Base-by-base conservation (phyloP, 2,329 filamentous ascomycete species). In the Elsinoe fawcettii region DNA sequence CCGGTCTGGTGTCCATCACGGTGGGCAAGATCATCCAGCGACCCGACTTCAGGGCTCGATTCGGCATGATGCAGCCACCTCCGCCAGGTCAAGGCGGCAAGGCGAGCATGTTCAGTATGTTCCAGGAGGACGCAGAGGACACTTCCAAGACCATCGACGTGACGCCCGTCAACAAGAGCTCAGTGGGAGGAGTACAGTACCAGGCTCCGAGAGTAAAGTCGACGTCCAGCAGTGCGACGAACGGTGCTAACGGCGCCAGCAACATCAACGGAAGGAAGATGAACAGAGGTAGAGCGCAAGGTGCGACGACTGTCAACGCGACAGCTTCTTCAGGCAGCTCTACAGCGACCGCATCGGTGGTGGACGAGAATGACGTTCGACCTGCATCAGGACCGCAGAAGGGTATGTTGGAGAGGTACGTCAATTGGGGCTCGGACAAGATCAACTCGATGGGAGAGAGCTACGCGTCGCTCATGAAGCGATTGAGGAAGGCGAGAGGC, bases 11-110 rank as follows among this genome's bases (percentile, higher is more conserved):
- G n/a, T 72, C 73, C 30, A 66, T 72, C 43, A 12, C 66, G 1
- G 74, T 76, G 32, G 70, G 66, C 8, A 63, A 64, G n/a, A 18
- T 73, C 2, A 66, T 79, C 25, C 71, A 70, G 44, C 66, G 63
- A 27, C 62, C 67, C 23, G 56, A 59, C 2, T 65, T 78, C 55
- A 66, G 76, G 22, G 63, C 66, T 6, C 56, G 65, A 41, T 65
- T 77, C 34, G 62, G 69, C 30, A 66, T 79, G 39, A 54, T 71
- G 2, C 58, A 18, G 27, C 46, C 22, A 14, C 39, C 27, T 36
- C 9, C 41, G 11, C 11, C 58, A 25, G 39, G 49, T 32, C 56
- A 47, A 16, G 49, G 49, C 18, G 23, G 44, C 32, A 37, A 37
- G 11, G 14, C 16, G 11, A 30, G 49, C 34, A 37, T 53, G 30